Evolutionary conservation across 2,329 filamentous ascomycete genomes (phyloP).

Genomic region (Stromatinia cepivora): DNA sequence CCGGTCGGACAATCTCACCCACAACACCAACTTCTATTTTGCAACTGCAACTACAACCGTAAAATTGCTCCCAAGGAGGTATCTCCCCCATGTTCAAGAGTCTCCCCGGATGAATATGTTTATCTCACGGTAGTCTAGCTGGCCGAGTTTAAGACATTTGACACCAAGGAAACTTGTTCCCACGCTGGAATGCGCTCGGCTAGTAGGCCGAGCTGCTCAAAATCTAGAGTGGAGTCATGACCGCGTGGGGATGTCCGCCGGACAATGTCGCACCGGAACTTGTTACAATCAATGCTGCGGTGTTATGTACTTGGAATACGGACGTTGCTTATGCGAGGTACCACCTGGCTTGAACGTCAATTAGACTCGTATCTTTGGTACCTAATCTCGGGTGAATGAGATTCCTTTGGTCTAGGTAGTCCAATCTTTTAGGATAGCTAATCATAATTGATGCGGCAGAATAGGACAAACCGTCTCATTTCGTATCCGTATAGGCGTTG

Average conservation of each 20-base stretch:
- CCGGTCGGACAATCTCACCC: slow-evolving; percentile 14
- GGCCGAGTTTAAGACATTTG: slow-evolving; percentile 20
- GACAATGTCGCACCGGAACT: slow-evolving; percentile 25
- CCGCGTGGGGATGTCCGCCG: slow-evolving; percentile 25
- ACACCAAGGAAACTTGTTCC: not conserved
- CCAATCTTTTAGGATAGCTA: slow-evolving; percentile 13
- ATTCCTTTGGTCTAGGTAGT: slow-evolving; percentile 12
- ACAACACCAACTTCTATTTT: slow-evolving; percentile 5
- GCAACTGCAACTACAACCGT: slow-evolving; percentile 5
- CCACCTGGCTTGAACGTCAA: slow-evolving; percentile 10
- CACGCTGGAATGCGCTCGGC: not conserved
- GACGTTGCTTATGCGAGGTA: slow-evolving; percentile 24
- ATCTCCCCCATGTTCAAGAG: not conserved
- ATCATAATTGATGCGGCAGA: slow-evolving; percentile 14
- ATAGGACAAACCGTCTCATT: slow-evolving; percentile 14
- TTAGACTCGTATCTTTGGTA: slow-evolving; percentile 21
- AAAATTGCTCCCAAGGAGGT: not conserved
- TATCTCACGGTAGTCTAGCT: slow-evolving; percentile 17
- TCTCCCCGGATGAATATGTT: not conserved
- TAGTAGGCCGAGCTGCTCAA: slow-evolving; percentile 18
- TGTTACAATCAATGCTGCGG: slow-evolving; percentile 20
- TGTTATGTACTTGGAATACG: slow-evolving; percentile 24
- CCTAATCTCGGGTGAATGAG: slow-evolving; percentile 25
- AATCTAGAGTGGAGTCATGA: not conserved
- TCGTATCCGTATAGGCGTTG: slow-evolving; percentile 23